A percentile compares a stretch with the other conserved stretches of the same genome.
Conservation (phyloP, 2,329 filamentous ascomycete species). For the Juglanconis oblonga region DNA sequence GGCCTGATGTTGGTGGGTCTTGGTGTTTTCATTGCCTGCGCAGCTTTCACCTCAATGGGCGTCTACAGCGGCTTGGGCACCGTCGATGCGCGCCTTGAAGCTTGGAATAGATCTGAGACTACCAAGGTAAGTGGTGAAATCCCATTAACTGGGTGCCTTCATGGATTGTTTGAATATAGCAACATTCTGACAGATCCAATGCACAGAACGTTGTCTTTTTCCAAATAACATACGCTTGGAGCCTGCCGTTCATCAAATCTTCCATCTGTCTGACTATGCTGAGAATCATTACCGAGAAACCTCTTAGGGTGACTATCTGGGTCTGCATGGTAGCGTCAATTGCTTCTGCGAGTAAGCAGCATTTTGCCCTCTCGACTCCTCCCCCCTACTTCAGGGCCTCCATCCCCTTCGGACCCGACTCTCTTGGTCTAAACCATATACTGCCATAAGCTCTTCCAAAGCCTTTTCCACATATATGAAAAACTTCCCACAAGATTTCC, state of each 20-base stretch:
- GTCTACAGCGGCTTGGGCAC: constrained; percentile 5
- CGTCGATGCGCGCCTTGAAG: not conserved
- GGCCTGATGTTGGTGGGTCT: constrained; percentile 1
- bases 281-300: constrained; percentile 4
- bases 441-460: too few species aligned
- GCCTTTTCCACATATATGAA: not conserved
- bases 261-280: constrained; percentile 11
- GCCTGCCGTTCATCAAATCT: constrained; percentile 9
- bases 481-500: not conserved
- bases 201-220: constrained; percentile 1
- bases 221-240: constrained; percentile 9
- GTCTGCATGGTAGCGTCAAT: not conserved
- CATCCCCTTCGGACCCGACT: too few species aligned
- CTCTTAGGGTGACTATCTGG: not conserved
- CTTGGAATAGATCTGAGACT: not conserved
- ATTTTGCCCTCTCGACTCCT: not conserved
- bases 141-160: not conserved
- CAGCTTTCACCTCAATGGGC: not conserved
- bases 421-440: too few species aligned
- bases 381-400: too few species aligned
- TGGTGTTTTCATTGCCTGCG: not conserved
- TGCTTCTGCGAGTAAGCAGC: not conserved
- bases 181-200: not conserved
- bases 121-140: not conserved
- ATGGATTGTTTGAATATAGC: not conserved